Base-by-base conservation (phyloP, 73 alveolate genomes). In the Symbiodinium natans region DNA sequence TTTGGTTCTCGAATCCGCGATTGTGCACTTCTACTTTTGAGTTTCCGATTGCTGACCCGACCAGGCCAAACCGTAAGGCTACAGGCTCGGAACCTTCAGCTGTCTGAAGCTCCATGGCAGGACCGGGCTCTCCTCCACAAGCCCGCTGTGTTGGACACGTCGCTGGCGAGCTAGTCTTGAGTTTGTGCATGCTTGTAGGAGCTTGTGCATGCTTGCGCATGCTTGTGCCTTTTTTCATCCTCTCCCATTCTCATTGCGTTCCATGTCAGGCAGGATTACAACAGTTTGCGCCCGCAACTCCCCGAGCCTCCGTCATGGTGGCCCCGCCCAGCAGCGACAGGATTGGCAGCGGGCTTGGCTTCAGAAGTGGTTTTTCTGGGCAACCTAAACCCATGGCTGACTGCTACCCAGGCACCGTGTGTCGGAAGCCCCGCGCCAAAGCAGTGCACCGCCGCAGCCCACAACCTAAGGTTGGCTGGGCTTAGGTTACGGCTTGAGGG, bases 341-440 rank as follows among this genome's bases (percentile, higher is more conserved):
- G 71, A 87, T 87, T 15, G 74, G 94, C 68, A 10, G 38, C 83
- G 82, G 52, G 71, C 93, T 34, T 21, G 36, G 42, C 38, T 15
- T 27, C 54, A 46, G 21, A 46, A 46, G 59, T 46, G 59, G 59
- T n/a, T n/a, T n/a, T n/a, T n/a, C n/a, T n/a, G n/a, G n/a, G n/a
- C n/a, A n/a, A n/a, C n/a, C n/a, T n/a, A 39, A 29, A 36, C 71
- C 10, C 41, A 40, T 27, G 40, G 54, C 34, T 80, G 29, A 23
- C 21, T 46, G 63, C 15, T 7, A 17, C 68, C 27, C 42, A 87
- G 94, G 94, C 59, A 39, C 83, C 21, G 94, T 87, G 31, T 87
- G 59, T 38, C 94, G 94, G 6, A 87, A 87, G 71, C 94, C 94
- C 8, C 94, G 94, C 41, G 71, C 94, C 40, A 87, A 87, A 59